Base-by-base conservation (phyloP, 371 early-diverging fungal genomes). In the Cokeromyces recurvatus region DNA sequence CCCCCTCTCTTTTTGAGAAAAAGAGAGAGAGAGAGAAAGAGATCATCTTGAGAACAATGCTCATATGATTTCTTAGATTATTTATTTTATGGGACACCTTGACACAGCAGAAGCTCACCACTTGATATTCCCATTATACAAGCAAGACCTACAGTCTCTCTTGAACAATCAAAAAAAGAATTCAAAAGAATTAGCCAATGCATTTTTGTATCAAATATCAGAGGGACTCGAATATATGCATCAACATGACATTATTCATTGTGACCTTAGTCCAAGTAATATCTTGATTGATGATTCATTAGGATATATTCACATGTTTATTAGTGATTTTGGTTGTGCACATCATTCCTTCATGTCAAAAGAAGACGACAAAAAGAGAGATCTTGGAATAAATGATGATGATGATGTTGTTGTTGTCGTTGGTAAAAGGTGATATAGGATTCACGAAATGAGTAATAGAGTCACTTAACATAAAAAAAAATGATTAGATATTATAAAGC, bases 291-390 rank as follows among this genome's bases (percentile, higher is more conserved):
- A 66, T 21, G 51, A 17, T 3, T 19, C 60, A 4, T 48, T 53
- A 16, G 68, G 78, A 11, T 57, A 66, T 12, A 29, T 29, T 12
- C n/a, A n/a, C n/a, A 66, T 90, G 58, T 82, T 85, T 41, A 81
- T 92, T 38, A 78, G 81, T 31, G 94, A 94, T 59, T 92, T 92
- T 80, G 92, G 94, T 2, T 84, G 84, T 38, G 85, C 90, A 1
- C 24, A 31, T 31, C n/a, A n/a, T n/a, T n/a, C n/a, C n/a, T n/a
- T n/a, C n/a, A n/a, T n/a, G n/a, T n/a, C n/a, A n/a, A n/a, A n/a
- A n/a, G n/a, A n/a, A n/a, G n/a, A n/a, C n/a, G n/a, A n/a, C n/a
- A n/a, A n/a, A n/a, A n/a, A n/a, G n/a, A n/a, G n/a, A n/a, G n/a
- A n/a, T n/a, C n/a, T n/a, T n/a, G n/a, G n/a, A n/a, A n/a, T n/a